Percentiles rank a stretch among this genome's conserved stretches.
Evolutionary conservation across 805 yeast species (phyloP).

Genomic region (Yamadazyma olivae): DNA sequence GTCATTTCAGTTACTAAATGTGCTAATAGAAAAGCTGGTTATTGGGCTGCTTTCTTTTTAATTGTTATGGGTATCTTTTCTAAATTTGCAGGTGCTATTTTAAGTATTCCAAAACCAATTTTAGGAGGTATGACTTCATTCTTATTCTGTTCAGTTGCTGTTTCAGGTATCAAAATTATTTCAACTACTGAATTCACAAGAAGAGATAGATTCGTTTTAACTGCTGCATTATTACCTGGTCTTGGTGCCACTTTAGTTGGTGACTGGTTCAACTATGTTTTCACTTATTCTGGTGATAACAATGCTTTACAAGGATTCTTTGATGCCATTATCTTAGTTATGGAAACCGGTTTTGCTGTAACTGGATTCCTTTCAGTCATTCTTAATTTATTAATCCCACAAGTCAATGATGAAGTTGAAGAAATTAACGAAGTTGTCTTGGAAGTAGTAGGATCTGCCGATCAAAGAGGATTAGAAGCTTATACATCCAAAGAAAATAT

Average conservation of each 20-base stretch:
- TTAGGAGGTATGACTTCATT: constrained; percentile 88
- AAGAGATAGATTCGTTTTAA: constrained; percentile 69
- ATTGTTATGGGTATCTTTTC: constrained; percentile 85
- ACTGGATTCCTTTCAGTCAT: constrained; percentile 64
- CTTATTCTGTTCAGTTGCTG: constrained; percentile 72
- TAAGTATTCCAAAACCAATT: constrained; percentile 46
- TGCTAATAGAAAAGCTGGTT: constrained; percentile 80
- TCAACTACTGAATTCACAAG: constrained; percentile 61
- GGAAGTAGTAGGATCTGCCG: constrained; percentile 41
- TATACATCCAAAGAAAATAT: constrained; percentile 31
- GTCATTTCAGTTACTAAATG: constrained; percentile 90
- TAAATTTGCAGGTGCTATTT: constrained; percentile 86
- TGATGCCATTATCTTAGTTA: constrained; percentile 64
- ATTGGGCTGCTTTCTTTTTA: constrained; percentile 77
- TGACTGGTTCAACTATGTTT: constrained; percentile 60
- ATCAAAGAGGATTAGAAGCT: constrained; percentile 30
- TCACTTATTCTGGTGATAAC: constrained; percentile 66
- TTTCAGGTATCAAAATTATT: constrained; percentile 68
- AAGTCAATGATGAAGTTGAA: constrained; percentile 49
- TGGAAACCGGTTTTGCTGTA: constrained; percentile 73
- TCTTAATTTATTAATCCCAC: constrained; percentile 61
- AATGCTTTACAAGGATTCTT: constrained; percentile 55
- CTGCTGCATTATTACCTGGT: constrained; percentile 64
- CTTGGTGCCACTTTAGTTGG: constrained; percentile 65
- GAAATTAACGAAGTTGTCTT: constrained; percentile 44